phyloP scores from a whole-genome alignment of 2,329 filamentous ascomycete species.

The Leptographium procerum region DNA sequence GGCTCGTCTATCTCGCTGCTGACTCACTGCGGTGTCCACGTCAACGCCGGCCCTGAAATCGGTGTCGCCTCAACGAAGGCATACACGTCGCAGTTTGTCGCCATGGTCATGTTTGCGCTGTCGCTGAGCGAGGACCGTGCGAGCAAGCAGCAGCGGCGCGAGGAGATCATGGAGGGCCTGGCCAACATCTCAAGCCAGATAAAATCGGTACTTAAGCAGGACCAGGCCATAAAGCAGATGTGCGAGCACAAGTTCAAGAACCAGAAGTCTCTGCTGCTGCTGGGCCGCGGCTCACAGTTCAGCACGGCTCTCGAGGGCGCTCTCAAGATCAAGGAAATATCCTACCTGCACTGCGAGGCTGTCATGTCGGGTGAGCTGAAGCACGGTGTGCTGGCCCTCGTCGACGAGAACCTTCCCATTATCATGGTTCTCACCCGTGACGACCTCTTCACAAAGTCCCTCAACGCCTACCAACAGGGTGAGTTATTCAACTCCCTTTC shows the following conservation, averaged over 20 bases:
- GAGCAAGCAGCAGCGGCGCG: conserved; percentile 80
- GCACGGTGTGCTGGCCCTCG: conserved; percentile 92
- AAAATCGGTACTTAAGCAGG: conserved; percentile 79
- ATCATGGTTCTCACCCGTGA: conserved; percentile 99
- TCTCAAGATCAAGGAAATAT: conserved; percentile 99
- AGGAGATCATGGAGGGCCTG: conserved; percentile 94
- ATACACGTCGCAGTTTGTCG: conserved; percentile 98
- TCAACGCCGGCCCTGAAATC: conserved; percentile 97
- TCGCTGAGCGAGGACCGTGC: conserved; percentile 93
- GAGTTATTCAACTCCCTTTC: conserved; percentile 20
- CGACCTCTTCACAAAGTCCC: conserved; percentile 93
- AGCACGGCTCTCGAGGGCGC: conserved; percentile 95
- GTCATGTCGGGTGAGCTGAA: conserved; percentile 99
- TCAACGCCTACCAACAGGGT: conserved; percentile 98
- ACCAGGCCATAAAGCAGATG: conserved; percentile 87
- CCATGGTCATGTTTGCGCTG: conserved; percentile 99
- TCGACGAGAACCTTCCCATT: conserved; percentile 96
- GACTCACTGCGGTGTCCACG: conserved; percentile 98
- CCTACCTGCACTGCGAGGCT: conserved; percentile 97
- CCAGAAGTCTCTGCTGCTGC: conserved; percentile 88
- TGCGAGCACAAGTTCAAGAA: conserved; percentile 89
- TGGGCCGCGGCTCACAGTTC: conserved; percentile 93
- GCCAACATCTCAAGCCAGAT: conserved; percentile 82
- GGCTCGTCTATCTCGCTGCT: conserved; percentile 95
- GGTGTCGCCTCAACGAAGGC: conserved; percentile 99